Evolutionary conservation across 1,284 basidiomycete genomes (phyloP).

Genomic region (Sporisorium exsertum): DNA sequence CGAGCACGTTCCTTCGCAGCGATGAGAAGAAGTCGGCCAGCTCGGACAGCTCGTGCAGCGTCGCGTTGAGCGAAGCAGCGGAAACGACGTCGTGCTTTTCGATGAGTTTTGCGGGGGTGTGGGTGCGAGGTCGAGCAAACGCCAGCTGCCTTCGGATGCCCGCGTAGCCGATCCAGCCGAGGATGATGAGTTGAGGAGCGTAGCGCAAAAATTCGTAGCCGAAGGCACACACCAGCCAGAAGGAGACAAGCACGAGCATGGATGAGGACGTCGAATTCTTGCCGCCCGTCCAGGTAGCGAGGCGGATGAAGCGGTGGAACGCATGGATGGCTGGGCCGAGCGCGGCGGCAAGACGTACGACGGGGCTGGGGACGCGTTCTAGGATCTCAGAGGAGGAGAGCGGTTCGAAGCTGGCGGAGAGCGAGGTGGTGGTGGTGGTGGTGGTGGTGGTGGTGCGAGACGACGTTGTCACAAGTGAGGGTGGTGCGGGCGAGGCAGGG

Average conservation of each 20-base stretch:
- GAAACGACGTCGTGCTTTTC: constrained; percentile 43
- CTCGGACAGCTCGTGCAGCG: constrained; percentile 60
- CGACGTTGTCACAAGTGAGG: constrained; percentile 31
- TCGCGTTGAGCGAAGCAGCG: constrained; percentile 49
- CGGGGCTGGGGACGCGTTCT: constrained; percentile 54
- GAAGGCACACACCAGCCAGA: constrained; percentile 59
- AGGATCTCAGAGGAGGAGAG: constrained; percentile 50
- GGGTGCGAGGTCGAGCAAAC: constrained; percentile 29
- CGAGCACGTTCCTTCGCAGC: constrained; percentile 42
- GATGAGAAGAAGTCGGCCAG: constrained; percentile 63
- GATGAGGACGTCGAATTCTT: constrained; percentile 48
- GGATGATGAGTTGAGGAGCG: constrained; percentile 58
- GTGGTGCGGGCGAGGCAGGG: constrained; percentile 14
- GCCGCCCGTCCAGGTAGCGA: constrained; percentile 65
- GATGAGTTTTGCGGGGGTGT: constrained; percentile 23
- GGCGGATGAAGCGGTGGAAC: constrained; percentile 51
- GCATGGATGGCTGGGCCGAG: constrained; percentile 54
- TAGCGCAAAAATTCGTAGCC: constrained; percentile 66
- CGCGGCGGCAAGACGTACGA: constrained; percentile 50
- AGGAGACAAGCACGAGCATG: constrained; percentile 61
- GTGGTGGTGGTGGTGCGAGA: constrained; percentile 41
- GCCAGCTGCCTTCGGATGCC: constrained; percentile 49
- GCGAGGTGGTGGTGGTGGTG: constrained; percentile 27
- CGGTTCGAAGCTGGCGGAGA: constrained; percentile 40
- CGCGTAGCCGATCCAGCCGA: constrained; percentile 53